A percentile compares a stretch with the other conserved stretches of the same genome.
Evolutionary conservation across 768 basidiomycete genomes (phyloP).

Genomic region (Tephrocybe sp.): DNA sequence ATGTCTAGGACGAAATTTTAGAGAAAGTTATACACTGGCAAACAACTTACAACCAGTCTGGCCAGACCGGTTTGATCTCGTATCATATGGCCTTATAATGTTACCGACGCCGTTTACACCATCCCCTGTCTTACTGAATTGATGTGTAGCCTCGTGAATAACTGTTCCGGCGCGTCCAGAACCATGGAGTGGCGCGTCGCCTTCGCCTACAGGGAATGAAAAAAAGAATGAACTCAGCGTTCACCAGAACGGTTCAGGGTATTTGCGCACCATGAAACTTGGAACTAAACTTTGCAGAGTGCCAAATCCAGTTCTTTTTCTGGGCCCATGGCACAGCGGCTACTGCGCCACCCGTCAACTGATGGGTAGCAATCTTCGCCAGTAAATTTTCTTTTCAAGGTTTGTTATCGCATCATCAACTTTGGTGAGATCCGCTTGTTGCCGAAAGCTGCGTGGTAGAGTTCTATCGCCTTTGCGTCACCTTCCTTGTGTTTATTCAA

Average conservation of each 20-base stretch:
- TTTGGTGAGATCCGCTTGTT: not conserved
- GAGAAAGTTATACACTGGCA: not conserved
- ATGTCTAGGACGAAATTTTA: not conserved
- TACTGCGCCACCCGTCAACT: not conserved
- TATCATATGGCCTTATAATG: not conserved
- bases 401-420: not conserved
- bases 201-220: not conserved
- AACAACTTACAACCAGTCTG: not conserved
- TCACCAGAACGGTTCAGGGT: not conserved
- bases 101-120: not conserved
- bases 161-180: not conserved
- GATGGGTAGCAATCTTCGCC: not conserved
- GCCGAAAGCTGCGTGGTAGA: constrained; percentile 1
- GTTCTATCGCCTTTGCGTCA: not conserved
- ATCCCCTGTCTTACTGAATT: not conserved
- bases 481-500: not conserved
- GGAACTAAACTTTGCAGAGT: not conserved
- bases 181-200: not conserved
- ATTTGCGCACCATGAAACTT: not conserved
- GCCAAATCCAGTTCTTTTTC: not conserved
- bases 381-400: not conserved
- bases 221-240: not conserved
- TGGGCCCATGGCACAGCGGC: not conserved
- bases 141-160: not conserved
- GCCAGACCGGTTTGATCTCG: not conserved